Base-by-base conservation (phyloP, 2,329 filamentous ascomycete species). In the Xylariaceae sp. region DNA sequence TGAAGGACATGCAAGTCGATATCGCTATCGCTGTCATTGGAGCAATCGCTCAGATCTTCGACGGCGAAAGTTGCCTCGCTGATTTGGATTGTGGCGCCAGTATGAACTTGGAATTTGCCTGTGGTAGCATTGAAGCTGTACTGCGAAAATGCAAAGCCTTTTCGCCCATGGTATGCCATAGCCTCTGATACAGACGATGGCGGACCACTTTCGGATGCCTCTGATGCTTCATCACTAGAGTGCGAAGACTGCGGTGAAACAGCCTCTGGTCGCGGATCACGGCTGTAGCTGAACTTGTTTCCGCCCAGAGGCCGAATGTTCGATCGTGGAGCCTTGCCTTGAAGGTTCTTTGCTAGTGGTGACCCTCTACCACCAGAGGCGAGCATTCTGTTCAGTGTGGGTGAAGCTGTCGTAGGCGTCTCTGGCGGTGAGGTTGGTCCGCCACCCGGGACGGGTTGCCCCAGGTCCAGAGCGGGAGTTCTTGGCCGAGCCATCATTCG, bases 391-490 rank as follows among this genome's bases (percentile, higher is more conserved):
- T 48, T 50, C 36, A 57, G 53, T 25, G 43, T 55, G 42, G 63
- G 65, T 39, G 61, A 60, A 39, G 62, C 54, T n/a, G 62, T 59
- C 32, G 61, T 67, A 7, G 67, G 68, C 14, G 68, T 71, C 50
- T 67, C 64, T 45, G 68, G 67, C 37, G 68, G 69, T 44, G 69
- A 71, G 22, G 67, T 68, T 41, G 65, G 67, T 37, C 56, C 59
- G 53, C 56, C 49, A 56, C 59, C 48, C 37, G 37, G 45, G 43
- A 48, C 19, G 19, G 54, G 47, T 37, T 55, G 56, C 45, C 54
- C 52, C 34, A 59, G 50, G 39, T 60, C 54, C 44, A 64, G 44
- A 45, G 56, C 55, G 39, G 61, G 57, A 46, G 61, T 61, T 44
- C 55, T 57, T 35, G 59, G 56, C 51, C 61, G 59, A 61, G 63